Conservation (phyloP, 225 moss, liverwort and hornwort genomes). For the Sphagnum tenellum region DNA sequence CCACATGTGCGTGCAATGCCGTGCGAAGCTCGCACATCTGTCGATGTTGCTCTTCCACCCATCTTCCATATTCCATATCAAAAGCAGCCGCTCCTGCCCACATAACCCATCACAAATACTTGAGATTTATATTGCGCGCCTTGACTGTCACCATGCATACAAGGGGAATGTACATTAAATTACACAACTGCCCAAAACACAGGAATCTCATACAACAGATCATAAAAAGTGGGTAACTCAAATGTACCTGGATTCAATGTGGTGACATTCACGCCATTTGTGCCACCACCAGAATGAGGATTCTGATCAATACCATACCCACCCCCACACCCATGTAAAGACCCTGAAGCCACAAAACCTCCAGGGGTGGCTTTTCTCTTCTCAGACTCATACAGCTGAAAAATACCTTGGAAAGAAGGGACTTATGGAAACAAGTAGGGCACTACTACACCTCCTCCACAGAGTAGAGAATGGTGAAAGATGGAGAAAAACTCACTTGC, state of each 20-base stretch:
- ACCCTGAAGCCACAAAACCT: slow-evolving; percentile 48
- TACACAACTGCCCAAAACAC: not conserved
- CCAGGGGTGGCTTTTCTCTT: not conserved
- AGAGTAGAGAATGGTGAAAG: not conserved
- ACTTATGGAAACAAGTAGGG: too few species aligned
- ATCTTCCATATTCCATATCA: slow-evolving; percentile 91
- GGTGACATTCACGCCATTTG: slow-evolving; percentile 45
- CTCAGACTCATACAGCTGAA: not conserved
- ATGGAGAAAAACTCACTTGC: slow-evolving; percentile 55
- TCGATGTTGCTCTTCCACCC: slow-evolving; percentile 97
- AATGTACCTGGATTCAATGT: slow-evolving; percentile 61
- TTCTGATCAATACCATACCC: slow-evolving; percentile 71
- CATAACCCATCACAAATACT: slow-evolving; percentile 13
- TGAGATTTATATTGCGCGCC: slow-evolving; percentile 7
- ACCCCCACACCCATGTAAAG: slow-evolving; percentile 54
- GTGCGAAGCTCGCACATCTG: slow-evolving; percentile 97
- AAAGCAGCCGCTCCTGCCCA: slow-evolving; percentile 88
- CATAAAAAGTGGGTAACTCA: not conserved
- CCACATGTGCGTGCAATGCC: slow-evolving; percentile 93
- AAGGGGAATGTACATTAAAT: too few species aligned
- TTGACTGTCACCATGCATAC: not conserved
- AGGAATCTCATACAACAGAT: not conserved
- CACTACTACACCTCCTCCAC: not conserved
- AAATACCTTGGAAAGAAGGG: not conserved
- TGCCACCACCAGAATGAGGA: slow-evolving; percentile 58